Conservation (phyloP, 139 green algal species). For the Chlorella sp. region DNA sequence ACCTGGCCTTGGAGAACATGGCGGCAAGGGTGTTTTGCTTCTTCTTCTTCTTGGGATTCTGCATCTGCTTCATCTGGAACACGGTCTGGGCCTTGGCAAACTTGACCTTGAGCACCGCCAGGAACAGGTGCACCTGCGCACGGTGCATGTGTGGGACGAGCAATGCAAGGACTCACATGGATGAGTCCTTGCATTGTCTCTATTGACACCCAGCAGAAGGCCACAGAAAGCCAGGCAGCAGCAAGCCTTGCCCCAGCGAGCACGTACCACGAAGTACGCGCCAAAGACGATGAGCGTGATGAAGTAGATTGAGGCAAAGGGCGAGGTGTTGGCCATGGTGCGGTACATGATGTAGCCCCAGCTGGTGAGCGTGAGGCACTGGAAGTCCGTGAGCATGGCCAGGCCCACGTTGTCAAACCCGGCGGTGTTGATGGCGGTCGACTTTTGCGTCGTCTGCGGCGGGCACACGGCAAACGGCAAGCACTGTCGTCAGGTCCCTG, state of each 20-base stretch:
- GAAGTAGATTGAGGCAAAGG: conserved; percentile 48
- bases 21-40: conserved; percentile 3
- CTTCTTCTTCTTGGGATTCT: conserved; percentile 1
- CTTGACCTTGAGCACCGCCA: conserved; percentile 78
- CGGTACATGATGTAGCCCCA: conserved; percentile 59
- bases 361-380: conserved; percentile 45
- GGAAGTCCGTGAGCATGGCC: conserved; percentile 5
- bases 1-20: not conserved
- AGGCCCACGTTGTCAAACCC: conserved; percentile 61
- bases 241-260: no score
- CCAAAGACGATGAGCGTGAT: conserved; percentile 58
- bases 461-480: no score
- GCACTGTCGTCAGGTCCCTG: no score
- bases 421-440: conserved; percentile 27
- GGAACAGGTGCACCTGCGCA: conserved; percentile 70
- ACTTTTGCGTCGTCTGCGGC: conserved; percentile 3
- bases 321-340: conserved; percentile 32
- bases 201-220: no score
- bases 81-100: conserved; percentile 62
- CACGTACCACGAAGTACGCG: conserved; percentile 68
- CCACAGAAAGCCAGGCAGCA: no score
- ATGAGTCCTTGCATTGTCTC: no score
- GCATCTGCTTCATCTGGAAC: conserved; percentile 31
- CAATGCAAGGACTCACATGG: not conserved
- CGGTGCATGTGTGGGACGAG: not conserved